Evolutionary conservation across 176 grass and related monocot species (phyloP).

Genomic region (Saccharum officinarum): DNA sequence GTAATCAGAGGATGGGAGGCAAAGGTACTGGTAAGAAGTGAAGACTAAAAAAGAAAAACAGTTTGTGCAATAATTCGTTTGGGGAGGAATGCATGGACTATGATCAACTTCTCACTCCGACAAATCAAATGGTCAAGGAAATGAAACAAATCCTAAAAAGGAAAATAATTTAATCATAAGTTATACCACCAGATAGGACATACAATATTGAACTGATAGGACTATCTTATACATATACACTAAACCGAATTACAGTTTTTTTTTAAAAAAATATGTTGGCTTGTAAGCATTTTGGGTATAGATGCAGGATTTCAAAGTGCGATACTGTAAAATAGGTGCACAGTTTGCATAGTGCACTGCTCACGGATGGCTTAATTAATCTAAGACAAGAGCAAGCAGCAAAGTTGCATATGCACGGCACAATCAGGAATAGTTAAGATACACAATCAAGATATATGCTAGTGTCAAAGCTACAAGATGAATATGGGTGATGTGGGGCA

Average conservation of each 20-base stretch:
- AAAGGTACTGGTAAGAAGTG: neutral
- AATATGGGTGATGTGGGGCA: neutral
- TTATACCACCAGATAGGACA: neutral
- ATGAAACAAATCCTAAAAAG: neutral
- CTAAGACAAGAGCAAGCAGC: neutral
- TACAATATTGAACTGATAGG: neutral
- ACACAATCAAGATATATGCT: neutral
- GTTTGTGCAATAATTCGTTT: neutral
- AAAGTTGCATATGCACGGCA: conserved; percentile 2
- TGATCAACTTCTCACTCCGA: neutral
- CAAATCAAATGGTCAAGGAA: neutral
- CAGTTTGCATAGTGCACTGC: neutral
- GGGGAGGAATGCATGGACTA: neutral
- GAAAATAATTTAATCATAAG: neutral
- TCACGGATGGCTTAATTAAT: conserved; percentile 23
- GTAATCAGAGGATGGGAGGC: neutral
- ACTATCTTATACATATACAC: neutral
- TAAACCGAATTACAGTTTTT: neutral
- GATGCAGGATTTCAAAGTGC: neutral
- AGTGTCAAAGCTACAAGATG: neutral
- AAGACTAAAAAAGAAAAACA: neutral
- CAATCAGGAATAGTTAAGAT: neutral
- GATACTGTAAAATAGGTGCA: neutral
- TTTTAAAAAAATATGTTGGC: neutral
- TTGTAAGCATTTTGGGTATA: conserved; percentile 5